Base-by-base conservation (phyloP, 805 yeast genomes). In the Candida incommunis region DNA sequence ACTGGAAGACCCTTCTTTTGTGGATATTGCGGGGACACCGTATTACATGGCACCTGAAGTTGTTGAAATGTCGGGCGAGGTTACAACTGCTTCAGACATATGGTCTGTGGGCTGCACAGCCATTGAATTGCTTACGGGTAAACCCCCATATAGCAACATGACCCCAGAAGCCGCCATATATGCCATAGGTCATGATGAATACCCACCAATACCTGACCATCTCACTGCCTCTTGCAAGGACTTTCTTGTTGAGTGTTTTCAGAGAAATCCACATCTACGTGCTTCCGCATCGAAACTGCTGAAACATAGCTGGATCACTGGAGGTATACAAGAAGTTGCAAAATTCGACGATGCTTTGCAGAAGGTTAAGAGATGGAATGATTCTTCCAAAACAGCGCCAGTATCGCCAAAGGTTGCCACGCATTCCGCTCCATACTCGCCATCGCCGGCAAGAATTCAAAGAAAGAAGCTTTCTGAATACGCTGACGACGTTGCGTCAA, bases 31-130 rank as follows among this genome's bases (percentile, higher is more conserved):
- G 15, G 98, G 98, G 1, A 86, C 97, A 0, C 94, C 96, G 0
- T 83, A 90, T 58, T 92, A 97, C 97, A 88, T 92, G 96, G 96
- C 98, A 0, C 98, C 98, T 0, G 98, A 92, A 58, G 78, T 94
- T 2, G 82, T 92, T 3, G 69, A 80, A 37, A 78, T 86, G 53
- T 83, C 81, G 55, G 94, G 94, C 2, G 55, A 50, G 21, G 82
- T 90, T 1, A 80, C 94, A 7, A 76, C 90, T 0, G 82, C 94
- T 1, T 84, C 95, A 2, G 98, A 92, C 64, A 59, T 67, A 4
- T 67, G 71, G 97, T 83, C 95, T 4, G 62, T 92, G 23, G 98
- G 97, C 2, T 94, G 96, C n/a, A 90, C 97, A 0, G 74, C 88
- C 2, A 75, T 90, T 2, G 98, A 92, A 60, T 67, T 92, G 37